A percentile compares a stretch with the other conserved stretches of the same genome.
Evolutionary conservation across 306 rosid genomes (phyloP).

Genomic region (Cyclanthera cordifolia): DNA sequence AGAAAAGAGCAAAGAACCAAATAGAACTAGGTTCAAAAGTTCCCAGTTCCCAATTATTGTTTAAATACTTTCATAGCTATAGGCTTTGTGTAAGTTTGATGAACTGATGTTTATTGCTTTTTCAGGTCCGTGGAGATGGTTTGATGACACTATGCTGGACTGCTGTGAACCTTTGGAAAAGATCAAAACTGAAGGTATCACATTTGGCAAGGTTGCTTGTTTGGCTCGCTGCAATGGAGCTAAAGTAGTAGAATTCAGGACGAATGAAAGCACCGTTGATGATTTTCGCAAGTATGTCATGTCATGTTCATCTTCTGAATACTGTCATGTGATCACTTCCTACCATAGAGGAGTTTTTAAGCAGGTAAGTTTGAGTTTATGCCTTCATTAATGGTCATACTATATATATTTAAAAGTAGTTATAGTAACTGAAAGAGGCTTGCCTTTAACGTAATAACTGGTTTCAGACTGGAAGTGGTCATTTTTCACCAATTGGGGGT

Average conservation of each 20-base stretch:
- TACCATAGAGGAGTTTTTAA: constrained; percentile 50
- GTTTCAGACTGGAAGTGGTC: constrained; percentile 77
- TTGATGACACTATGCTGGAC: constrained; percentile 88
- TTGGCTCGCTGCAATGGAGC: constrained; percentile 89
- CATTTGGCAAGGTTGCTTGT: constrained; percentile 84
- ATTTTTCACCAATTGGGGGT: constrained; percentile 90
- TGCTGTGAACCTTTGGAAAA: constrained; percentile 76
- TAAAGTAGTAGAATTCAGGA: constrained; percentile 48
- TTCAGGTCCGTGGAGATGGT: constrained; percentile 97
- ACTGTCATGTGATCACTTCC: constrained; percentile 58
- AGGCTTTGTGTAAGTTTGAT: neutral
- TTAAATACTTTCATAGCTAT: neutral
- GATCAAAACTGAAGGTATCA: constrained; percentile 55
- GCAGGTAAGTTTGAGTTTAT: constrained; percentile 36
- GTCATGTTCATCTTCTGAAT: constrained; percentile 44
- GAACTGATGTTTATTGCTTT: neutral
- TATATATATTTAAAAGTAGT: constrained; percentile 4
- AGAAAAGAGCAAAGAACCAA: neutral
- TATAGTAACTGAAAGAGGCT: neutral
- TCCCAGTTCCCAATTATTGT: neutral
- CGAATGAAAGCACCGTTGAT: constrained; percentile 34
- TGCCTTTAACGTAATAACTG: constrained; percentile 9
- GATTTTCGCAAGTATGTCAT: constrained; percentile 49
- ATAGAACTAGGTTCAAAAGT: neutral
- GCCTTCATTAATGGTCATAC: neutral